A percentile compares a stretch with the other conserved stretches of the same genome.
Conservation (phyloP, 2,329 filamentous ascomycete species). For the Ophiostoma populinum region DNA sequence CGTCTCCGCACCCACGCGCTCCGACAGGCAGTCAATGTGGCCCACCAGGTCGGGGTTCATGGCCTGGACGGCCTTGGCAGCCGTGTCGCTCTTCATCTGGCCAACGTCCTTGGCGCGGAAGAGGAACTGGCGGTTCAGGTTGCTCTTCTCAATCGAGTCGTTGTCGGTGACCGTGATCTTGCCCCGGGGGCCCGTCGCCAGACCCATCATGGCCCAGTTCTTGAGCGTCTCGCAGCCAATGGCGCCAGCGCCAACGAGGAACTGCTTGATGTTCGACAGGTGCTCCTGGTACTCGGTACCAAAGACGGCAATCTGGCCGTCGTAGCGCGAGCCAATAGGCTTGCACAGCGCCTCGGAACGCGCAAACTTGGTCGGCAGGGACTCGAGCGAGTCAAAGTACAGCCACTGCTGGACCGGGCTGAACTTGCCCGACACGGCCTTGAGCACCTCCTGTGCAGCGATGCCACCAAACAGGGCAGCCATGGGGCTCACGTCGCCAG, state of each 20-base stretch:
- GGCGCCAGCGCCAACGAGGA: conserved; percentile 88
- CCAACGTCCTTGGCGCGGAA: conserved; percentile 91
- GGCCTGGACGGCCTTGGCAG: conserved; percentile 69
- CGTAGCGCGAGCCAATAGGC: conserved; percentile 71
- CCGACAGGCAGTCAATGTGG: conserved; percentile 72
- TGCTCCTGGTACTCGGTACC: conserved; percentile 89
- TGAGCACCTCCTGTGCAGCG: conserved; percentile 84
- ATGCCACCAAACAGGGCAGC: conserved; percentile 91
- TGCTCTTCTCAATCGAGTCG: conserved; percentile 98
- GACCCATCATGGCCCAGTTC: conserved; percentile 98
- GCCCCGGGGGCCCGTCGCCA: conserved; percentile 74
- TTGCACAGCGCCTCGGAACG: conserved; percentile 80
- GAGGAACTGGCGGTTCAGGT: conserved; percentile 90
- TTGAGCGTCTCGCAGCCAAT: conserved; percentile 99
- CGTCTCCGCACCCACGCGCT: conserved; percentile 80
- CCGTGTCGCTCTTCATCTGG: conserved; percentile 89
- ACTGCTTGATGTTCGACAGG: conserved; percentile 75
- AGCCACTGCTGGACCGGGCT: conserved; percentile 89
- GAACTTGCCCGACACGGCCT: conserved; percentile 96
- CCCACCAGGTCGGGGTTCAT: conserved; percentile 91
- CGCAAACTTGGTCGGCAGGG: conserved; percentile 56
- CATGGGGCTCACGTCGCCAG: conserved; percentile 79
- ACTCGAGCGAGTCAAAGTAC: conserved; percentile 97
- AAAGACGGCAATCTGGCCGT: conserved; percentile 94
- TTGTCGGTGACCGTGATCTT: conserved; percentile 91